Conservation (phyloP, 345 rosid species). For the Mallotus nudiflorus region DNA sequence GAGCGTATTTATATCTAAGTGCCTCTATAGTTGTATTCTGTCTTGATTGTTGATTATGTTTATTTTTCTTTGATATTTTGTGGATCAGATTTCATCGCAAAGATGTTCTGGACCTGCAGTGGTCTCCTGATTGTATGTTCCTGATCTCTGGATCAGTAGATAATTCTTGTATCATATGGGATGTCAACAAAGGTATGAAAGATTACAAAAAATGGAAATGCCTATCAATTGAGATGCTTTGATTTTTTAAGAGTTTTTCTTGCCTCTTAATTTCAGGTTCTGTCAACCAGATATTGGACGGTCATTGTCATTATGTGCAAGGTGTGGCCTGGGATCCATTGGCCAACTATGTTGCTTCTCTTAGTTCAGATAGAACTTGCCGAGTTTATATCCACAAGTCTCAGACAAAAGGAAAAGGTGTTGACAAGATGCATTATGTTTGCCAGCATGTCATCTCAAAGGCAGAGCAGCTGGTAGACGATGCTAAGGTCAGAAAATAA, state of each 20-base stretch:
- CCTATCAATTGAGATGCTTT: conserved; percentile 3
- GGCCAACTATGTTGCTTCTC: conserved; percentile 74
- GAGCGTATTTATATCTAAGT: no score
- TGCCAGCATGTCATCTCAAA: conserved; percentile 81
- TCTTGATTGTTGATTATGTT: neutral
- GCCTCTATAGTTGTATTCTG: neutral
- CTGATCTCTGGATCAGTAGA: conserved; percentile 95
- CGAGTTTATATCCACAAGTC: conserved; percentile 75
- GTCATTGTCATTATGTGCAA: conserved; percentile 94
- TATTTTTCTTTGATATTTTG: neutral
- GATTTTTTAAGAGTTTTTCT: conserved; percentile 6
- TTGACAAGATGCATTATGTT: conserved; percentile 62
- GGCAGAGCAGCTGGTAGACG: conserved; percentile 66
- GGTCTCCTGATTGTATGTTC: conserved; percentile 79
- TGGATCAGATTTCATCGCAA: conserved; percentile 80
- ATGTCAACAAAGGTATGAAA: conserved; percentile 76
- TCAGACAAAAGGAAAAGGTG: conserved; percentile 60
- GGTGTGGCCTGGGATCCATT: conserved; percentile 99
- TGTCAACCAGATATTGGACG: conserved; percentile 84
- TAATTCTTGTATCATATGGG: conserved; percentile 97
- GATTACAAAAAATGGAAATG: neutral
- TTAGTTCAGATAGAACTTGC: conserved; percentile 97
- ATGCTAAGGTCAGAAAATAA: conserved; percentile 57
- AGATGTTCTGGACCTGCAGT: conserved; percentile 87
- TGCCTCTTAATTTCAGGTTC: conserved; percentile 56